Evolutionary conservation across 768 basidiomycete genomes (phyloP).

Genomic region (Phaeotremella fagi): DNA sequence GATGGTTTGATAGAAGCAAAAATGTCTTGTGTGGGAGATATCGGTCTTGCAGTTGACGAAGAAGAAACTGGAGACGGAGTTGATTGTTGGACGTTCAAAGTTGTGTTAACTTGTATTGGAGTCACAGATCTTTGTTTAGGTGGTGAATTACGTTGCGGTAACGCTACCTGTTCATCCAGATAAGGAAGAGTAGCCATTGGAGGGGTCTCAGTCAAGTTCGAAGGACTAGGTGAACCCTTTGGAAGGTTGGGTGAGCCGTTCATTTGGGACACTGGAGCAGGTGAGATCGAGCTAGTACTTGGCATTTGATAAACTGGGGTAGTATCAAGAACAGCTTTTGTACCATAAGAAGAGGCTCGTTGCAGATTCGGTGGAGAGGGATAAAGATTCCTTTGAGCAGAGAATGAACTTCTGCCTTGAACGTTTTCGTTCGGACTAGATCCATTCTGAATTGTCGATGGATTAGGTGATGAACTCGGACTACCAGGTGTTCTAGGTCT

Average conservation of each 20-base stretch:
- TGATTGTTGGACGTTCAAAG: too few species aligned
- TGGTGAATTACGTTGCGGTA: neutral
- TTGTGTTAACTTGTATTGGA: too few species aligned
- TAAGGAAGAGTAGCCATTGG: conserved; percentile 26
- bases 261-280: conserved; percentile 1
- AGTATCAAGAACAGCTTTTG: neutral
- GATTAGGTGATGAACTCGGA: neutral
- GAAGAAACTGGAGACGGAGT: conserved; percentile 4
- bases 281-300: too few species aligned
- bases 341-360: conserved; percentile 6
- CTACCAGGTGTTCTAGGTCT: neutral
- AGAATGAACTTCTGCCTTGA: conserved; percentile 10
- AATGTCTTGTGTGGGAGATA: neutral
- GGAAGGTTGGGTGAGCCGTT: neutral
- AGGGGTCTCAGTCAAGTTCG: conserved; percentile 3
- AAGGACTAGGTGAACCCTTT: too few species aligned
- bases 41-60: conserved; percentile 4
- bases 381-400: conserved; percentile 22
- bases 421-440: neutral
- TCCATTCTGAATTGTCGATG: neutral
- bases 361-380: conserved; percentile 22
- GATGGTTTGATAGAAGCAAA: conserved; percentile 25
- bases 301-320: too few species aligned
- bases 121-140: too few species aligned
- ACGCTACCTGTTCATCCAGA: conserved; percentile 6